Percentiles rank a stretch among this genome's conserved stretches.
These are phyloP conservation scores for Debaryomyces prosopidis DNA, from an alignment of 805 yeast genomes.

Conservation along the genomic window DNA sequence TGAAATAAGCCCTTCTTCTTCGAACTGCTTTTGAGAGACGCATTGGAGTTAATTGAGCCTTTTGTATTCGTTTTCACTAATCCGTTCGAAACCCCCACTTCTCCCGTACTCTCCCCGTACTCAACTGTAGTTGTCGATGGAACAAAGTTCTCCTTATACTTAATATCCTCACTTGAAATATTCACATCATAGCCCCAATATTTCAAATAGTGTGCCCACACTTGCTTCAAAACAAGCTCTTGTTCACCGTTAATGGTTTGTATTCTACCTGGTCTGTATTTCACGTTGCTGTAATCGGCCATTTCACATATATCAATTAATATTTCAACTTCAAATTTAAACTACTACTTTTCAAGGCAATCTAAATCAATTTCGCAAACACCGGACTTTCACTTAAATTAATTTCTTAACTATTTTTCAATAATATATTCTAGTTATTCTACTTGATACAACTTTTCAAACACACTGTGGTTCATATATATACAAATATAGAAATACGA, in stretches of 20 bases:
- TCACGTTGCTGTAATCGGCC: background rate
- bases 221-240: slow-evolving; percentile 64
- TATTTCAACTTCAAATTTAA: too few species aligned
- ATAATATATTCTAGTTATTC: background rate
- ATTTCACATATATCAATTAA: background rate
- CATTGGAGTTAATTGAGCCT: slow-evolving; percentile 23
- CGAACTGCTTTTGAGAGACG: slow-evolving; percentile 25
- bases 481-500: background rate
- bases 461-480: too few species aligned
- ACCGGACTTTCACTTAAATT: too few species aligned
- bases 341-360: too few species aligned
- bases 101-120: slow-evolving; percentile 4
- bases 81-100: slow-evolving; percentile 5
- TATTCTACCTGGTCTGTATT: slow-evolving; percentile 28
- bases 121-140: slow-evolving; percentile 22
- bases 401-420: too few species aligned
- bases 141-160: slow-evolving; percentile 29
- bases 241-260: slow-evolving; percentile 49
- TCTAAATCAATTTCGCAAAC: too few species aligned
- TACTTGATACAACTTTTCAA: too few species aligned
- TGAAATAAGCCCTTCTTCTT: slow-evolving; percentile 6
- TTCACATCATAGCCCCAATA: slow-evolving; percentile 52
- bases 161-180: slow-evolving; percentile 28
- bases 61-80: slow-evolving; percentile 23
- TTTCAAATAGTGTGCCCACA: slow-evolving; percentile 66